Base-by-base conservation (phyloP, 1,284 basidiomycete genomes). In the Fomitopsis schrenkii region DNA sequence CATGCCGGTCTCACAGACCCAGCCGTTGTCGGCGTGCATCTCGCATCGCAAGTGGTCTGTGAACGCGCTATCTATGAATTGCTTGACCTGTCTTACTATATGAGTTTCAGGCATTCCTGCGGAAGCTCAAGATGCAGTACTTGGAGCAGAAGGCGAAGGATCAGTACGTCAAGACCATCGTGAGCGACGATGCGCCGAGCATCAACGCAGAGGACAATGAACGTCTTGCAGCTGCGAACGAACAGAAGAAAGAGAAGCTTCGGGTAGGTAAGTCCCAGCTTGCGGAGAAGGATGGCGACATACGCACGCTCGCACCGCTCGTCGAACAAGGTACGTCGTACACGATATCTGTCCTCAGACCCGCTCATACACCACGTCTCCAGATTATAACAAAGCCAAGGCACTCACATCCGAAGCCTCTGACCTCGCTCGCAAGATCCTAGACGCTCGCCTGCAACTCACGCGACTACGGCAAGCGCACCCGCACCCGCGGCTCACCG, bases 101-200 rank as follows among this genome's bases (percentile, higher is more conserved):
- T 36, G 52, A 46, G 19, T 30, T 7, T 5, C n/a, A 94, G 90
- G 81, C 87, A 3, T 91, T 87, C 70, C 80, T 95, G 45, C 81
- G 90, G n/a, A 89, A 90, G 67, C 82, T 94, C 28, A 95, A 95
- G 73, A 93, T 92, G 69, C 88, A 90, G 64, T 94, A 92, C 68
- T 77, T 94, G 26, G 92, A 95, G 68, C 90, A 93, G 73, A 91
- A 93, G 67, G 91, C 93, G 3, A 95, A 95, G 72, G 85, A 92
- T 65, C 86, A 89, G 72, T 95, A 94, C 70, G 81, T 94, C 68
- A 89, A 88, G 70, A 86, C 85, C 0, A 93, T 95, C 66, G 89
- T 94, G 56, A 91, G 87, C 70, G 88, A 91, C 63, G 89, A 93
- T 62, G 90, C 91, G 0, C 87, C 88, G 4, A 82, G 86, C 56